Conservation (phyloP, 1,139 yeast species). For the Saccharomyces hybrid region DNA sequence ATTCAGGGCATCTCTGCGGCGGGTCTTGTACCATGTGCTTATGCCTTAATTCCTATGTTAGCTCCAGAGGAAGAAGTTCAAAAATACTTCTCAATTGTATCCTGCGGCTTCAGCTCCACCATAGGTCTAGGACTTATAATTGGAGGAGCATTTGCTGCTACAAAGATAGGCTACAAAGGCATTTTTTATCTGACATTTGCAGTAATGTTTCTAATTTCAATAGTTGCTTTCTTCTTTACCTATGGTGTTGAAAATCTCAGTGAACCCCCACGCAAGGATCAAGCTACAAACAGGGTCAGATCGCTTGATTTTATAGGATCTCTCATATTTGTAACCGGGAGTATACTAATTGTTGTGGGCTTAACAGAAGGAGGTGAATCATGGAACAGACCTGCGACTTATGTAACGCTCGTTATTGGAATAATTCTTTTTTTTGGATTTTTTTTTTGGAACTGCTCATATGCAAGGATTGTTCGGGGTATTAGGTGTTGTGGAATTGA, state of each 20-base stretch:
- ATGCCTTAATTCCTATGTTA: conserved; percentile 30
- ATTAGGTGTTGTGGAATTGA: conserved; percentile 6
- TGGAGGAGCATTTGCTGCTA: conserved; percentile 34
- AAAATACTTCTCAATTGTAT: conserved; percentile 23
- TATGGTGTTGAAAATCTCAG: not conserved
- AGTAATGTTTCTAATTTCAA: conserved; percentile 7
- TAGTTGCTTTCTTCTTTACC: conserved; percentile 15
- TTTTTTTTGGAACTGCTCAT: not conserved
- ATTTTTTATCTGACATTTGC: conserved; percentile 31
- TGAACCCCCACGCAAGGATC: not conserved
- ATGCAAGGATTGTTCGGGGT: not conserved
- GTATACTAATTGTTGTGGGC: conserved; percentile 30
- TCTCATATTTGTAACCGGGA: conserved; percentile 25
- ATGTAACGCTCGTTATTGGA: not conserved
- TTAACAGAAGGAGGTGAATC: conserved; percentile 33
- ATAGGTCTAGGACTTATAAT: conserved; percentile 31
- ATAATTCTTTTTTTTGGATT: not conserved
- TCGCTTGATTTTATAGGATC: conserved; percentile 29
- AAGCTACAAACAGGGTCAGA: conserved; percentile 10
- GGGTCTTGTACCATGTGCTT: conserved; percentile 31
- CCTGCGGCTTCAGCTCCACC: conserved; percentile 25
- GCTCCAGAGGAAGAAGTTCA: conserved; percentile 24
- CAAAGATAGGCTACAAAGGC: conserved; percentile 31
- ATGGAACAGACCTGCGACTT: conserved; percentile 31
- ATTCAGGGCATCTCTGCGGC: conserved; percentile 36